phyloP scores from a whole-genome alignment of 2,329 filamentous ascomycete genomes.

The Microsporum ferrugineum region DNA sequence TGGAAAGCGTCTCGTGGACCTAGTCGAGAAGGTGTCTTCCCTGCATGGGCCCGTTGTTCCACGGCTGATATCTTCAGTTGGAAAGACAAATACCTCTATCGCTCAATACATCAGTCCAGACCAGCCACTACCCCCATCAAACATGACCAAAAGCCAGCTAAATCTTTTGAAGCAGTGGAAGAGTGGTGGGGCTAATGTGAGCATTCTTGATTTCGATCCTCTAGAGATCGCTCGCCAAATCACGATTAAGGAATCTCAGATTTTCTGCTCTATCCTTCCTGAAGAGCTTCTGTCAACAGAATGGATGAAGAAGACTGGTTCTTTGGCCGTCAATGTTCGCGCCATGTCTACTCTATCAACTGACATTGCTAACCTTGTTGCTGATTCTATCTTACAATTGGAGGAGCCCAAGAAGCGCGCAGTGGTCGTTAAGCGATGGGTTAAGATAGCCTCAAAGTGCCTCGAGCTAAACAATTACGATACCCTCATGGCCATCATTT shows the following conservation, averaged over 20 bases:
- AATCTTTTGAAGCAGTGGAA: conserved; percentile 63
- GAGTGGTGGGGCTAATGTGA: conserved; percentile 55
- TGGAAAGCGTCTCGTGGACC: conserved; percentile 65
- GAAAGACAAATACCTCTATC: conserved; percentile 70
- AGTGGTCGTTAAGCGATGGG: conserved; percentile 89
- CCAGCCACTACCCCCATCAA: conserved; percentile 56
- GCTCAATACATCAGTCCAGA: conserved; percentile 60
- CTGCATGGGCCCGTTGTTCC: conserved; percentile 66
- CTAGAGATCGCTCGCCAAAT: conserved; percentile 84
- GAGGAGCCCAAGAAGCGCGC: conserved; percentile 91
- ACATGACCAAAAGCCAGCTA: conserved; percentile 65
- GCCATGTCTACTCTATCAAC: conserved; percentile 89
- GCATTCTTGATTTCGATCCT: conserved; percentile 80
- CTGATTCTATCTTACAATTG: conserved; percentile 78
- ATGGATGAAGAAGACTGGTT: conserved; percentile 81
- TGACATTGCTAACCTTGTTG: conserved; percentile 82
- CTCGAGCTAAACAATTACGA: conserved; percentile 92
- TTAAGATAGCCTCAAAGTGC: conserved; percentile 82
- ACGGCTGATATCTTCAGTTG: conserved; percentile 71
- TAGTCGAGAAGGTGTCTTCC: conserved; percentile 66
- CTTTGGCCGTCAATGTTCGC: conserved; percentile 75
- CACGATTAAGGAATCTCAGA: conserved; percentile 78
- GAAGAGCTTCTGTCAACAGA: conserved; percentile 85
- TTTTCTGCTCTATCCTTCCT: conserved; percentile 84
- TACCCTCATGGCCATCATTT: conserved; percentile 91